Evolutionary conservation across 306 rosid genomes (phyloP).

Genomic region (Citrullus mucosospermus): DNA sequence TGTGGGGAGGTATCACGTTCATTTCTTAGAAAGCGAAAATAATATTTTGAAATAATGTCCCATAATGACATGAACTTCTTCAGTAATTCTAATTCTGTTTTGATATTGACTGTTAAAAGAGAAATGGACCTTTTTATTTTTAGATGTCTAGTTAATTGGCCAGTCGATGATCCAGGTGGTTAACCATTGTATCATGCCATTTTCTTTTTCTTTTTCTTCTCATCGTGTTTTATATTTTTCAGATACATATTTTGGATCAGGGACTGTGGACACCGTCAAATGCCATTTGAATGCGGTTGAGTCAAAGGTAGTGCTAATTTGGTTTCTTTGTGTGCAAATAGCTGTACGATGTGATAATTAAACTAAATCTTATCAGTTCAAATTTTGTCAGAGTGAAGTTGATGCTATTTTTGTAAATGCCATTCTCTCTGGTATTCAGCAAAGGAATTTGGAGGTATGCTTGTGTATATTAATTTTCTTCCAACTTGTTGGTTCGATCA

Average conservation of each 20-base stretch:
- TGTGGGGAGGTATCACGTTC: too few relatives aligned
- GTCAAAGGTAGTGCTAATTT: conserved; percentile 33
- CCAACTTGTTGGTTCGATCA: not conserved
- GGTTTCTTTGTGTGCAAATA: conserved; percentile 2
- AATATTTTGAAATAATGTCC: too few relatives aligned
- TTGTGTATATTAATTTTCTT: not conserved
- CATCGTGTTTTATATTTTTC: not conserved
- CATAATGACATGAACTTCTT: too few relatives aligned
- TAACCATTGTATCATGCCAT: not conserved
- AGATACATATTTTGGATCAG: conserved; percentile 76
- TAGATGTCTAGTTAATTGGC: not conserved
- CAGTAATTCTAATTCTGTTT: not conserved
- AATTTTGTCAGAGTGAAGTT: conserved; percentile 45
- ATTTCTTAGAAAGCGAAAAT: too few relatives aligned
- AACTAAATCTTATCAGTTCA: not conserved
- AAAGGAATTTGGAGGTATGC: conserved; percentile 80
- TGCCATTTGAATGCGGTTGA: conserved; percentile 44
- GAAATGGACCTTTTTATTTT: not conserved
- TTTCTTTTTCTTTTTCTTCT: not conserved
- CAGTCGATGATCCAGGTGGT: not conserved
- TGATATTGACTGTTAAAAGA: not conserved
- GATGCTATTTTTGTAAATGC: conserved; percentile 83
- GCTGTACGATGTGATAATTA: not conserved
- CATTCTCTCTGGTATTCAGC: conserved; percentile 66
- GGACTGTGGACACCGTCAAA: conserved; percentile 64